A percentile compares a stretch with the other conserved stretches of the same genome.
Conservation (phyloP, 2,329 filamentous ascomycete species). For the Lecanicillium sp. region DNA sequence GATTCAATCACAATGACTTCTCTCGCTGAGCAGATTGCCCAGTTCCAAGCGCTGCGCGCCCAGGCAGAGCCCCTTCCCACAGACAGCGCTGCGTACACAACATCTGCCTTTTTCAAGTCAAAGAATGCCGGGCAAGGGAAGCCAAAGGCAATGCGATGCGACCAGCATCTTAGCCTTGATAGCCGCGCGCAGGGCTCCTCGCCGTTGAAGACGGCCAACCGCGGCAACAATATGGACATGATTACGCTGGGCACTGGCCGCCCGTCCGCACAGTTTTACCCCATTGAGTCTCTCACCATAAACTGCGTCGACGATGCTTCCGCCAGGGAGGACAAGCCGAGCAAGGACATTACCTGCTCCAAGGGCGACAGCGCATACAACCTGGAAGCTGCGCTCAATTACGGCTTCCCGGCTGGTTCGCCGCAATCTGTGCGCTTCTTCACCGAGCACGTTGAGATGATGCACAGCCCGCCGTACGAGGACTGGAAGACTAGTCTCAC, state of each 20-base stretch:
- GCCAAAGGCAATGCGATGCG: constrained; percentile 1
- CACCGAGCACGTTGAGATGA: constrained; percentile 70
- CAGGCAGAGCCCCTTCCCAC: constrained; percentile 13
- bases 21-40: constrained; percentile 9
- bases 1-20: constrained; percentile 1
- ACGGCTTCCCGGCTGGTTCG: constrained; percentile 66
- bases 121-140: constrained; percentile 11
- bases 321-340: constrained; percentile 7
- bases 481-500: constrained; percentile 67
- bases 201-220: constrained; percentile 10
- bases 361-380: constrained; percentile 18
- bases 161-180: constrained; percentile 6
- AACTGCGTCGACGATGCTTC: constrained; percentile 12
- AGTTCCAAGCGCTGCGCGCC: constrained; percentile 8
- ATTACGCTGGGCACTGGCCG: constrained; percentile 12
- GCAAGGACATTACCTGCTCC: constrained; percentile 5
- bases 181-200: constrained; percentile 9
- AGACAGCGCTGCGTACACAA: constrained; percentile 12
- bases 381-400: constrained; percentile 58
- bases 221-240: constrained; percentile 11
- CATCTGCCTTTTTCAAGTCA: constrained; percentile 10
- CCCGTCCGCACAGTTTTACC: constrained; percentile 13
- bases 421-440: constrained; percentile 65
- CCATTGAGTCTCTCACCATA: constrained; percentile 7
- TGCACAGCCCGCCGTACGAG: constrained; percentile 65